Evolutionary conservation across 2,329 filamentous ascomycete genomes (phyloP), one percentile per base, ranked within the genome.

Genomic region (Fusarium poae): DNA sequence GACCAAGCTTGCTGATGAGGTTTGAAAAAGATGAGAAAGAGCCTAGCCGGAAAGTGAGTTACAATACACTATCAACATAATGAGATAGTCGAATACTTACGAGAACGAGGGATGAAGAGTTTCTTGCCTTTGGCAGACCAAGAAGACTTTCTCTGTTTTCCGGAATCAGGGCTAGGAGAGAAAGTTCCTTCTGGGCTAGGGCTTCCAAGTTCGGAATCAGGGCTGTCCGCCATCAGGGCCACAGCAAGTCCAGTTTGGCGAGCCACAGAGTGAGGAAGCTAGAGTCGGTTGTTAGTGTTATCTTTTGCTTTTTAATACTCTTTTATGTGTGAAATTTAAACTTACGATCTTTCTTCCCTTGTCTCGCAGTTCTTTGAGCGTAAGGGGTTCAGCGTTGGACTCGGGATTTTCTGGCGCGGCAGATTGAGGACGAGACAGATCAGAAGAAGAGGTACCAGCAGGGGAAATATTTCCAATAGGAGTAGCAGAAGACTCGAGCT

Each of bases 11-110:
- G 34, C n/a, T 50, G n/a, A 50, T 23, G 6, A 50, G 48, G 21
- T 44, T 58, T 29, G 48, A n/a, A 5, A 51, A n/a, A 23, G 30
- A 32, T 11, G 59, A 23, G 34, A 40, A 44, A 73, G 42, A 10
- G 72, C 43, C 56, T 57, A 13, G 12, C 21, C 18, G 7, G 25
- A n/a, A n/a, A n/a, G 25, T 30, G 16, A 43, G 39, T 15, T 3
- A 39, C 40, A 5, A 6, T 18, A 12, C 6, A 15, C 3, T 13
- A 18, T 27, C 8, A 23, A 15, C 2, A 27, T 9, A 5, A 2
- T 4, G 6, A n/a, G 7, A 13, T 35, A 5, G 1, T 13, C 3
- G 4, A 10, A 7, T 13, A 50, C 61, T 66, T 54, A 68, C 66
- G 30, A 20, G 46, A 37, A n/a, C 51, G 44, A 8, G 35, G 46